These are phyloP conservation scores for Backusella morwellensis DNA, from an alignment of 192 early-diverging fungal genomes.

Conservation along the genomic window DNA sequence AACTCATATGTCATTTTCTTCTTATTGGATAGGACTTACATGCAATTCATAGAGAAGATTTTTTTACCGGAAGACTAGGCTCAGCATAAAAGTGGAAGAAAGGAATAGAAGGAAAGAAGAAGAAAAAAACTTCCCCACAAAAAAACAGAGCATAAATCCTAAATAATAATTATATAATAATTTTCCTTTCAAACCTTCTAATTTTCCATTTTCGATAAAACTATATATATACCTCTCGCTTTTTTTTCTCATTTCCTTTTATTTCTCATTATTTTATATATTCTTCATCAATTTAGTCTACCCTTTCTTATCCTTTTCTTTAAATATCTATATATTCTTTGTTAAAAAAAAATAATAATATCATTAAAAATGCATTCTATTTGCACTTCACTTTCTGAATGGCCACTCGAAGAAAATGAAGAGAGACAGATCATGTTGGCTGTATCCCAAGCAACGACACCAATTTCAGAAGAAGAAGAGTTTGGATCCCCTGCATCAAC, in stretches of 20 bases:
- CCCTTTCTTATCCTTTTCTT: neutral
- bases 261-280: neutral
- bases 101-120: neutral
- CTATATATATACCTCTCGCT: neutral
- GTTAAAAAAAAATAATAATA: neutral
- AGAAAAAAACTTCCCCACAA: neutral
- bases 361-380: conserved; percentile 2
- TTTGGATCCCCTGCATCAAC: neutral
- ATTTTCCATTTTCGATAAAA: neutral
- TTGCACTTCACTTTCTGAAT: neutral
- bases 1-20: neutral
- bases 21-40: conserved; percentile 27
- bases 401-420: conserved; percentile 9
- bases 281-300: neutral
- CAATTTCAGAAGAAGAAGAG: conserved; percentile 3
- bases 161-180: neutral
- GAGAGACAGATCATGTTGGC: neutral
- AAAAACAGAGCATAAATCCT: neutral
- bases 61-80: conserved; percentile 32
- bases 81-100: neutral
- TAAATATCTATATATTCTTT: neutral
- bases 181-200: neutral
- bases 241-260: neutral
- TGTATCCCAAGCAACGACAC: conserved; percentile 1
- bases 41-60: conserved; percentile 32